Percentiles rank a stretch among this genome's conserved stretches.
Evolutionary conservation across 495 filamentous ascomycete species (phyloP).

Genomic region (Baudoinia panamericana): DNA sequence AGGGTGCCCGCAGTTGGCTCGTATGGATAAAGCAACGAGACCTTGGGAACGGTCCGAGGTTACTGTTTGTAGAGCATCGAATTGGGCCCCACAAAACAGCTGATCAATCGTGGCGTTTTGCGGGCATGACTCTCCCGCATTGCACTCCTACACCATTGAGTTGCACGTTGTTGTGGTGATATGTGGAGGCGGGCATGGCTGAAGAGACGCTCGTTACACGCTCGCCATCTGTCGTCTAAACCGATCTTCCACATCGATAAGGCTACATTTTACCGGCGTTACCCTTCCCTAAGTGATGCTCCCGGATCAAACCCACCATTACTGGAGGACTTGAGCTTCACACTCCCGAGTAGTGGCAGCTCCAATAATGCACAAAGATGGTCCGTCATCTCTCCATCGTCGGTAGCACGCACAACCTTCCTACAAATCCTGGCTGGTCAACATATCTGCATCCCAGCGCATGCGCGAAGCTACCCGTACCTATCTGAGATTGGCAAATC

Average conservation of each 20-base stretch:
- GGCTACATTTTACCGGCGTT: slow-evolving; percentile 64
- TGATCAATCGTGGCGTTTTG: slow-evolving; percentile 1
- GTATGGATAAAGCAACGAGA: too few species aligned
- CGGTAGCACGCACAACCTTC: slow-evolving; percentile 60
- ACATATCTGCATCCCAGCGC: slow-evolving; percentile 57
- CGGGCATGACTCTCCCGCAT: not conserved
- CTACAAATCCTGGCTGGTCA: slow-evolving; percentile 62
- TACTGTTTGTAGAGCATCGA: too few species aligned
- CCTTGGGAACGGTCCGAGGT: too few species aligned
- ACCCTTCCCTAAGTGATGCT: slow-evolving; percentile 26
- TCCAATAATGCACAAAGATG: slow-evolving; percentile 39
- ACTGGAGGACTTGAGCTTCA: slow-evolving; percentile 54
- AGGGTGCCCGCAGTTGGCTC: too few species aligned
- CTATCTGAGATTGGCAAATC: slow-evolving; percentile 50
- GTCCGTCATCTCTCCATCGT: slow-evolving; percentile 62
- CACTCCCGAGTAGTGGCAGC: slow-evolving; percentile 39
- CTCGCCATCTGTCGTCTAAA: not conserved
- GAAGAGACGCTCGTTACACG: slow-evolving; percentile 14
- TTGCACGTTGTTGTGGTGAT: not conserved
- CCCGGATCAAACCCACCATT: slow-evolving; percentile 45
- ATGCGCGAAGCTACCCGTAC: slow-evolving; percentile 61
- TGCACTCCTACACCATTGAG: not conserved
- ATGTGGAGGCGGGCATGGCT: slow-evolving; percentile 23
- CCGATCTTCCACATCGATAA: slow-evolving; percentile 61
- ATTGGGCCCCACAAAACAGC: too few species aligned